phyloP scores from a whole-genome alignment of 225 moss, liverwort and hornwort species.

The Bryum argenteum region DNA sequence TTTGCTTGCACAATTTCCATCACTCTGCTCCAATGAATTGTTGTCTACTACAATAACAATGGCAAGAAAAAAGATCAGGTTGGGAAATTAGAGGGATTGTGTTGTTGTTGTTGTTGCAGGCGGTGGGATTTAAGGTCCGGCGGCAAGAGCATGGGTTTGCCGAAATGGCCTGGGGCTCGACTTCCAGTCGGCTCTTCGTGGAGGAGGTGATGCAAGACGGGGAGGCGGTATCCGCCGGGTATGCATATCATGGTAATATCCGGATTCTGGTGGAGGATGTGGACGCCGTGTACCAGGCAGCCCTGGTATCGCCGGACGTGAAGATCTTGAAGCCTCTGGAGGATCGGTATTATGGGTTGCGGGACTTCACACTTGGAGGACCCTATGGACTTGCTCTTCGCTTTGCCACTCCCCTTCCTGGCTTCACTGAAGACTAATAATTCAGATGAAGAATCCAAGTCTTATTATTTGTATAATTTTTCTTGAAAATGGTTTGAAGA shows the following conservation, averaged over 20 bases:
- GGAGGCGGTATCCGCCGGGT: constrained; percentile 8
- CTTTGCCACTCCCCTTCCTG: constrained; percentile 62
- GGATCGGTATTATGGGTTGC: constrained; percentile 63
- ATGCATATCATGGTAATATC: constrained; percentile 57
- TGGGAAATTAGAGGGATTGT: too few species aligned
- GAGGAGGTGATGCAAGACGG: constrained; percentile 44
- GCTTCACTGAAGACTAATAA: constrained; percentile 34
- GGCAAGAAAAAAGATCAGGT: too few species aligned
- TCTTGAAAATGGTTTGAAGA: too few species aligned
- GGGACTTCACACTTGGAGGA: constrained; percentile 72
- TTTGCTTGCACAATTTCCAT: too few species aligned
- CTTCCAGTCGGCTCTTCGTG: constrained; percentile 51
- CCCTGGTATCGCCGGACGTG: constrained; percentile 40
- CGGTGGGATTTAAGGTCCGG: constrained; percentile 56
- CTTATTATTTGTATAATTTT: too few species aligned
- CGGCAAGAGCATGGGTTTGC: constrained; percentile 58
- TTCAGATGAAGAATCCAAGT: too few species aligned
- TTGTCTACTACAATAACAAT: too few species aligned
- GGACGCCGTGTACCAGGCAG: constrained; percentile 52
- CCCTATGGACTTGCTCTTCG: constrained; percentile 66
- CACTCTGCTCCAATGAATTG: too few species aligned
- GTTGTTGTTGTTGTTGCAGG: constrained; percentile 41
- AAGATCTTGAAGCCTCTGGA: constrained; percentile 56
- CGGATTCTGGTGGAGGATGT: constrained; percentile 70
- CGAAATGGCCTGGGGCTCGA: constrained; percentile 52